A percentile compares a stretch with the other conserved stretches of the same genome.
phyloP scores from a whole-genome alignment of 148 eudicot genomes.

The Chenopodium album region DNA sequence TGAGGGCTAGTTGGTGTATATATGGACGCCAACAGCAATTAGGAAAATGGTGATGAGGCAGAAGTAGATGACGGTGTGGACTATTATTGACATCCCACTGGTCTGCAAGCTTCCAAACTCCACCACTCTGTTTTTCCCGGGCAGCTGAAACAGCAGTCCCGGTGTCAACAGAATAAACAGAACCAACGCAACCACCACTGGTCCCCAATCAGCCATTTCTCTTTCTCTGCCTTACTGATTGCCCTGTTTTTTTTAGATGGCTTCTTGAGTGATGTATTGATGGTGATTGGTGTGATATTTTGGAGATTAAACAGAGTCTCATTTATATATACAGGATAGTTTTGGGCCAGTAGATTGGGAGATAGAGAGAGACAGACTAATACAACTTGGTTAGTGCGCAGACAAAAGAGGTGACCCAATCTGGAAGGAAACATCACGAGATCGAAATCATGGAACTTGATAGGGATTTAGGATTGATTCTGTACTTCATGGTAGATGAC shows the following conservation, averaged over 20 bases:
- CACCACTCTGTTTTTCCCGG: constrained; percentile 42
- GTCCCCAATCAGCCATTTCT: constrained; percentile 57
- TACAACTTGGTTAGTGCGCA: constrained; percentile 19
- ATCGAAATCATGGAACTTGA: constrained; percentile 11
- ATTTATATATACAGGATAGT: constrained; percentile 24
- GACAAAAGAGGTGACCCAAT: constrained; percentile 34
- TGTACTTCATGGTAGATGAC: constrained; percentile 20
- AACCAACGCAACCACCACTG: constrained; percentile 53
- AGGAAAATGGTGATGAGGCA: constrained; percentile 55
- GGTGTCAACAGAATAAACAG: constrained; percentile 58
- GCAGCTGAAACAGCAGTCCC: constrained; percentile 58
- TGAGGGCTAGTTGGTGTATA: constrained; percentile 39
- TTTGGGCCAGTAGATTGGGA: background rate
- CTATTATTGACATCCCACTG: constrained; percentile 52
- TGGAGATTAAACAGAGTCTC: background rate
- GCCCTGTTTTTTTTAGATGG: background rate
- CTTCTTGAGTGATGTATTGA: background rate
- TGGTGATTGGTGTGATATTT: constrained; percentile 9
- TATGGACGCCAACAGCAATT: constrained; percentile 60
- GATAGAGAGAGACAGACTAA: constrained; percentile 10
- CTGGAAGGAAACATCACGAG: constrained; percentile 24
- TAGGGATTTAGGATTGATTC: constrained; percentile 9
- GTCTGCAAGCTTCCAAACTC: constrained; percentile 63
- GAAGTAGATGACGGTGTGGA: constrained; percentile 55
- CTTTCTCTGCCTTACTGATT: background rate